These are phyloP conservation scores for Cylindrodendrum hubeiense DNA, from an alignment of 2,329 filamentous ascomycete genomes.

Conservation along the genomic window DNA sequence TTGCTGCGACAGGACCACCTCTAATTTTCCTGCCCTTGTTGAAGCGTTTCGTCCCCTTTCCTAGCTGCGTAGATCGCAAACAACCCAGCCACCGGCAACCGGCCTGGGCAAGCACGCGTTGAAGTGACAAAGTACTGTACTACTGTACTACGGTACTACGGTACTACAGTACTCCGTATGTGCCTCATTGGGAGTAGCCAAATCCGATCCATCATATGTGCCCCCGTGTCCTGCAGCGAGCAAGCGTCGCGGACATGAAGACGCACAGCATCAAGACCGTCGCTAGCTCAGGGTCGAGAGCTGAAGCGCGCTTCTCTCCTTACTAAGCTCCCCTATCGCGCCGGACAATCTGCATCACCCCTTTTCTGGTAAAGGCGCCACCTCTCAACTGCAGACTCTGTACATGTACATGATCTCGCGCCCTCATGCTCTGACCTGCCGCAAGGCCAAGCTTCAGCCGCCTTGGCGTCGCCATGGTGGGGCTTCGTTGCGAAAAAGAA, in stretches of 20 bases:
- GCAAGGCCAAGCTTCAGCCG: constrained; percentile 7
- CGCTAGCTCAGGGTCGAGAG: background rate
- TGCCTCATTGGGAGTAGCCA: background rate
- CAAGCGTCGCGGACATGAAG: background rate
- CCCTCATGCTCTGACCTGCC: background rate
- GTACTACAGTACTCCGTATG: background rate
- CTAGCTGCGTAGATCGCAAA: constrained; percentile 37
- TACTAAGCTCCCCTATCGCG: background rate
- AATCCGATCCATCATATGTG: background rate
- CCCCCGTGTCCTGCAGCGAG: background rate
- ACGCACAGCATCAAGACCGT: background rate
- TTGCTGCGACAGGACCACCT: constrained; percentile 27
- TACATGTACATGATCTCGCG: constrained; percentile 6
- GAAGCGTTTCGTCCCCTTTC: constrained; percentile 33
- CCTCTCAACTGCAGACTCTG: constrained; percentile 11
- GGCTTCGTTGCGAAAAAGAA: background rate
- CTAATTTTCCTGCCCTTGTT: constrained; percentile 27
- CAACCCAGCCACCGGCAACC: constrained; percentile 14
- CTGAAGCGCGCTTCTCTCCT: constrained; percentile 1
- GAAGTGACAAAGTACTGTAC: background rate
- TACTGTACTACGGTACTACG: no score
- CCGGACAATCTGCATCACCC: constrained; percentile 17
- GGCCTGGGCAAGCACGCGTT: background rate
- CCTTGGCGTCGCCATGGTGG: constrained; percentile 7
- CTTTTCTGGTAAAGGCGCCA: constrained; percentile 11